Evolutionary conservation across 345 rosid species (phyloP).

Genomic region (Psidium friedrichsthalianum): DNA sequence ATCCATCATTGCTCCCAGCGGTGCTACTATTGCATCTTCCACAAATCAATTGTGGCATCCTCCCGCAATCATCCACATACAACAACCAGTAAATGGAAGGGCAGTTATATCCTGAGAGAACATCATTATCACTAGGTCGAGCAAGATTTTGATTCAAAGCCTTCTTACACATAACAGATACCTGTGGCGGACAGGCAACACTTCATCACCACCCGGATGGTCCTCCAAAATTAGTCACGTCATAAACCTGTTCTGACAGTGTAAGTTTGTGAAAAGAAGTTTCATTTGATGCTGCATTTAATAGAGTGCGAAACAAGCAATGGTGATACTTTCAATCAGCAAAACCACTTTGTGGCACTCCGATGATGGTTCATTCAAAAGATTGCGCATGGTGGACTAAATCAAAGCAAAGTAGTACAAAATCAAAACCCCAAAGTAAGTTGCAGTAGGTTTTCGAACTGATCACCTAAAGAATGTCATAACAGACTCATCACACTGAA

Average conservation of each 20-base stretch:
- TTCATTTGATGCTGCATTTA: neutral
- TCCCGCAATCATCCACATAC: slow-evolving; percentile 26
- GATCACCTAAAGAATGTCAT: neutral
- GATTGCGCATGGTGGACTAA: neutral
- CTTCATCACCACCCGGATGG: slow-evolving; percentile 80
- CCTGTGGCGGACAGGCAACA: slow-evolving; percentile 60
- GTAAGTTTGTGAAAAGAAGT: neutral
- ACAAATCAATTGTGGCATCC: slow-evolving; percentile 97
- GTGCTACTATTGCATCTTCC: too few species aligned
- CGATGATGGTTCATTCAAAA: neutral
- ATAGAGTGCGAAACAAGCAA: neutral
- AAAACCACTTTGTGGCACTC: neutral
- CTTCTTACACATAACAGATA: neutral
- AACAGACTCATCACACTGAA: neutral
- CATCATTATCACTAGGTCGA: neutral
- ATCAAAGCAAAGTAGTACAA: neutral
- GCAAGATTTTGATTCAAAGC: neutral
- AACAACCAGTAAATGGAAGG: neutral
- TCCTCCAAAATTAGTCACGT: slow-evolving; percentile 74
- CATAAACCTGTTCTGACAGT: slow-evolving; percentile 37
- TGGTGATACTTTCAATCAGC: neutral
- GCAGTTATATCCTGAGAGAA: neutral
- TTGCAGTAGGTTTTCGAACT: neutral
- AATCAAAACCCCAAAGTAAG: neutral
- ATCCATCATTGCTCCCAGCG: slow-evolving; percentile 81